Evolutionary conservation across 164 flowering plant genomes (phyloP).

Genomic region (Vitis riparia): DNA sequence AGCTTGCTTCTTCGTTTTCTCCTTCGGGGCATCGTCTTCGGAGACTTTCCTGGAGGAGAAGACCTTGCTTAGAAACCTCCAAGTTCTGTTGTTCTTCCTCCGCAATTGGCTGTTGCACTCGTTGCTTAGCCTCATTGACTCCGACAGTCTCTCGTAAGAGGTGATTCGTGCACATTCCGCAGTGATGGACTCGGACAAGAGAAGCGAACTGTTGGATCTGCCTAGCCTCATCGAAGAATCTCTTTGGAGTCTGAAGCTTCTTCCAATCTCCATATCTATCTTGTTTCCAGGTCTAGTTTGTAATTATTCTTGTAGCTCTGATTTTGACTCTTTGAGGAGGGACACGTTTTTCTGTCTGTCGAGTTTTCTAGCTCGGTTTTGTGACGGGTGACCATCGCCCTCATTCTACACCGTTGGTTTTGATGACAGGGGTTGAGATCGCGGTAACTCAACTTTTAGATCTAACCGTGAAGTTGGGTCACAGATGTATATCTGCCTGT

Average conservation of each 20-base stretch:
- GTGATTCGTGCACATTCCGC: conserved; percentile 14
- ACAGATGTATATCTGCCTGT: no score
- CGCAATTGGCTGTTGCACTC: background rate
- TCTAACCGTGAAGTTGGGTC: no score
- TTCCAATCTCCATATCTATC: conserved; percentile 1
- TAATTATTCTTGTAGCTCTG: no score
- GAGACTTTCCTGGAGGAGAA: conserved; percentile 4
- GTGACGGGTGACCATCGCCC: no score
- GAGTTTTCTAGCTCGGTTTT: no score
- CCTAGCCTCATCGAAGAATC: background rate
- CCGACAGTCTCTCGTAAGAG: conserved; percentile 28
- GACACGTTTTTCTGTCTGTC: no score
- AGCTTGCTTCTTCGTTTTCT: conserved; percentile 16
- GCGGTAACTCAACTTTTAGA: no score
- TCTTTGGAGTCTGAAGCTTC: conserved; percentile 19
- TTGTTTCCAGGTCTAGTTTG: background rate
- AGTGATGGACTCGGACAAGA: conserved; percentile 17
- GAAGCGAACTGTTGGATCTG: conserved; percentile 13
- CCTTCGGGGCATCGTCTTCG: background rate
- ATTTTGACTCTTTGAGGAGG: no score
- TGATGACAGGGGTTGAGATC: no score
- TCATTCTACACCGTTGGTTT: no score
- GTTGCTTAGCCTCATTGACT: conserved; percentile 11
- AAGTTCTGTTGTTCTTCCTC: background rate
- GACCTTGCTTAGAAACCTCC: conserved; percentile 2